Conservation (phyloP, 2,329 filamentous ascomycete species). For the Alternaria ventricosa region DNA sequence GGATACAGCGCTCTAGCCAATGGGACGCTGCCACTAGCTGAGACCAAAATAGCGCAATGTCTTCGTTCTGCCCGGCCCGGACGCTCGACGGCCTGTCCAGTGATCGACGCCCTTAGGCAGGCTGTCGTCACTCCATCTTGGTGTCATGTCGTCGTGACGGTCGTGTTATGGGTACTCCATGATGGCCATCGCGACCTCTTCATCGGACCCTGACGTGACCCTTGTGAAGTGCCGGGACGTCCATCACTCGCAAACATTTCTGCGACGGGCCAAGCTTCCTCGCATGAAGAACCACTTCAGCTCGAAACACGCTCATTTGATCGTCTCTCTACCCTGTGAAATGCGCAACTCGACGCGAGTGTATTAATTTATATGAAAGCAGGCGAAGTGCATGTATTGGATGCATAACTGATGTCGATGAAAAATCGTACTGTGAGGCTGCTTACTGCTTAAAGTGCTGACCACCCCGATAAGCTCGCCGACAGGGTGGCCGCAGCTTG, state of each 20-base stretch:
- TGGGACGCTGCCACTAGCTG: background rate
- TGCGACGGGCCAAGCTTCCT: slow-evolving; percentile 30
- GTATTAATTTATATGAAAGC: slow-evolving; percentile 25
- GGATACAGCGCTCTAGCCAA: slow-evolving; percentile 1
- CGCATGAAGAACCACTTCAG: slow-evolving; percentile 35
- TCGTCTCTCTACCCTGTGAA: slow-evolving; percentile 20
- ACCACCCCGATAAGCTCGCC: slow-evolving; percentile 30
- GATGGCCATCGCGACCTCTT: background rate
- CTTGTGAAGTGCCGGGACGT: background rate
- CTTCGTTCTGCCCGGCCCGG: slow-evolving; percentile 10
- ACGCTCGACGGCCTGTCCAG: slow-evolving; percentile 8
- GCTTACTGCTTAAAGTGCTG: slow-evolving; percentile 34
- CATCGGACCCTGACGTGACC: background rate
- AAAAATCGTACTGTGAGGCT: slow-evolving; percentile 13
- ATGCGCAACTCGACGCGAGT: slow-evolving; percentile 15
- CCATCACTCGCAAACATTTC: slow-evolving; percentile 27
- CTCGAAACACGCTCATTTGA: slow-evolving; percentile 34
- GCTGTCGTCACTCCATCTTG: slow-evolving; percentile 18
- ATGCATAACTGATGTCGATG: slow-evolving; percentile 3
- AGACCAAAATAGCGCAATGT: slow-evolving; percentile 17
- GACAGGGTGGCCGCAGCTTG: slow-evolving; percentile 13
- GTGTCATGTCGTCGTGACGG: slow-evolving; percentile 1
- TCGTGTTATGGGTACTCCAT: background rate
- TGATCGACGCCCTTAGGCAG: slow-evolving; percentile 14
- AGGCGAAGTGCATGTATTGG: slow-evolving; percentile 16